Percentiles rank a stretch among this genome's conserved stretches.
Evolutionary conservation across 345 rosid genomes (phyloP).

Genomic region (Eucalyptus viminalis): DNA sequence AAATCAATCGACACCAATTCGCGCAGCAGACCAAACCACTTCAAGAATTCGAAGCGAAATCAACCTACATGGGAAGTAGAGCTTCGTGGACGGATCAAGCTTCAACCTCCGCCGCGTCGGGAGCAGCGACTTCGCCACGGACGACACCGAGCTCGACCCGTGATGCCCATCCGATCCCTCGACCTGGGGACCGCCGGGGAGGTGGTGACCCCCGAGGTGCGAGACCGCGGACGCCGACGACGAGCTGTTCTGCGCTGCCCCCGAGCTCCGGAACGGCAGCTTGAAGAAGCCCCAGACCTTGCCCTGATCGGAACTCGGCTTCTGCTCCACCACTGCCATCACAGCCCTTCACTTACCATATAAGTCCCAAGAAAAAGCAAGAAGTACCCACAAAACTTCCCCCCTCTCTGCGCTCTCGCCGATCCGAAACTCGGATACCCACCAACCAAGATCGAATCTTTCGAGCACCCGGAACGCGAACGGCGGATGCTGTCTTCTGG

Average conservation of each 20-base stretch:
- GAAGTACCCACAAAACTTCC: neutral
- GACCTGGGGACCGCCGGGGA: conserved; percentile 18
- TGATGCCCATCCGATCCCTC: conserved; percentile 45
- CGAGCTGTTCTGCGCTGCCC: neutral
- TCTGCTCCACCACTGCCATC: conserved; percentile 74
- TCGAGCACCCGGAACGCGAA: neutral
- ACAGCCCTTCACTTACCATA: neutral
- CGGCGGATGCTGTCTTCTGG: neutral
- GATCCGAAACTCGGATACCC: neutral
- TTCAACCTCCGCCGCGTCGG: conserved; percentile 72
- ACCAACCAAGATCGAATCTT: neutral
- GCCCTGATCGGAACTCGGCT: conserved; percentile 29
- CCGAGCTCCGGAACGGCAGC: conserved; percentile 50
- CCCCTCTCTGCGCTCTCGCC: neutral
- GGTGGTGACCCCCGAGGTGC: conserved; percentile 9
- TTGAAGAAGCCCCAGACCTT: conserved; percentile 81
- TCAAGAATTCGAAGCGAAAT: neutral
- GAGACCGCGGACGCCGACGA: conserved; percentile 31
- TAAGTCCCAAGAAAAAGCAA: neutral
- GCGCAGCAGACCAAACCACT: neutral
- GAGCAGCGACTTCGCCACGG: conserved; percentile 70
- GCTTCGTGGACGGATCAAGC: conserved; percentile 86
- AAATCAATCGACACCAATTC: neutral
- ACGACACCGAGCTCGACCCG: conserved; percentile 54
- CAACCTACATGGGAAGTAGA: conserved; percentile 78